Conservation (phyloP, 805 yeast genomes). For the Wilhelminamyces savonicus region DNA sequence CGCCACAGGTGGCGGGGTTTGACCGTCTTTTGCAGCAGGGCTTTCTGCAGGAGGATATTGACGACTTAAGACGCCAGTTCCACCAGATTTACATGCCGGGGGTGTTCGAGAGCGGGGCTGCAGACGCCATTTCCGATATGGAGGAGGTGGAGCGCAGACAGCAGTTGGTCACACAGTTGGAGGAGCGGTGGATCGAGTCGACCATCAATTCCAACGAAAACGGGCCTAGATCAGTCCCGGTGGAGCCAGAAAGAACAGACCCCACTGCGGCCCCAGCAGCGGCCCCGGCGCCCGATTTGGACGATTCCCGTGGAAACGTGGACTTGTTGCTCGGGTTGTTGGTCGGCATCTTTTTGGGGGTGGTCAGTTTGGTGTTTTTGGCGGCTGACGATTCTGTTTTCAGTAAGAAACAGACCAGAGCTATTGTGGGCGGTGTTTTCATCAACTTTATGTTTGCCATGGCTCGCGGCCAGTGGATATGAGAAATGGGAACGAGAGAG, state of each 20-base stretch:
- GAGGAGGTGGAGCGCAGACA: constrained; percentile 38
- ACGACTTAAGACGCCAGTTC: constrained; percentile 69
- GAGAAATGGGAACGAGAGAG: no score
- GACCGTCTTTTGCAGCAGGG: constrained; percentile 82
- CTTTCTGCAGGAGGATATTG: constrained; percentile 71
- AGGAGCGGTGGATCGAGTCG: constrained; percentile 85
- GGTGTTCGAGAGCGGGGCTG: constrained; percentile 10
- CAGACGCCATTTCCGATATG: constrained; percentile 24
- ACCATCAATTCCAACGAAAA: constrained; percentile 42
- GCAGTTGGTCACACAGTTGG: constrained; percentile 51
- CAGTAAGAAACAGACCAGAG: constrained; percentile 56
- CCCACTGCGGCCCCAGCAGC: constrained; percentile 2
- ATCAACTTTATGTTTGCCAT: constrained; percentile 66
- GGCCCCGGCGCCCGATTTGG: constrained; percentile 16
- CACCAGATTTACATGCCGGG: constrained; percentile 55
- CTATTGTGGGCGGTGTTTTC: constrained; percentile 64
- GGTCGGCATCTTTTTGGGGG: constrained; percentile 73
- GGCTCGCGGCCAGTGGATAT: constrained; percentile 42
- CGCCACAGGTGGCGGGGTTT: constrained; percentile 74
- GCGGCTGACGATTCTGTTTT: constrained; percentile 56
- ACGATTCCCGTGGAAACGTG: constrained; percentile 39
- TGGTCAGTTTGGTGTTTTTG: constrained; percentile 54
- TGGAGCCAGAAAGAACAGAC: neutral
- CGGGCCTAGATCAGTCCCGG: neutral
- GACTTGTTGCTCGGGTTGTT: constrained; percentile 66